Evolutionary conservation across 805 yeast genomes (phyloP).

Genomic region (Spathaspora sp.): DNA sequence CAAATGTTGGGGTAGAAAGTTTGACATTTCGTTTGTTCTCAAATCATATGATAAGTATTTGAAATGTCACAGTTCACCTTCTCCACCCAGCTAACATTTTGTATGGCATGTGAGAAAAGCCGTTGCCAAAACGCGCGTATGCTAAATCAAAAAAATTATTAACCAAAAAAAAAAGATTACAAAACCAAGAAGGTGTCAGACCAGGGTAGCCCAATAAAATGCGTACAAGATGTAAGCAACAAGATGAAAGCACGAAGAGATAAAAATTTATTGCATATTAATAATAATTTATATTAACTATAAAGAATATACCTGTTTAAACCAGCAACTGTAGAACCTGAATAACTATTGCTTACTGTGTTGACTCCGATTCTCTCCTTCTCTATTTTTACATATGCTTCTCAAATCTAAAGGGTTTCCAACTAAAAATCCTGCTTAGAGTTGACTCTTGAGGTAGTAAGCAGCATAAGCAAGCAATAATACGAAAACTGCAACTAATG

Average conservation of each 20-base stretch:
- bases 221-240: background rate
- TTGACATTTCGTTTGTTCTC: no score
- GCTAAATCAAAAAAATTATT: no score
- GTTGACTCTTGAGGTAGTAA: slow-evolving; percentile 25
- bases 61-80: no score
- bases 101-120: no score
- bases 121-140: no score
- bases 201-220: background rate
- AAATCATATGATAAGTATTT: no score
- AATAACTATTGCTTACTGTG: background rate
- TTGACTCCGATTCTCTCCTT: background rate
- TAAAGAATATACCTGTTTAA: background rate
- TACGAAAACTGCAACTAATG: slow-evolving; percentile 31
- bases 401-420: background rate
- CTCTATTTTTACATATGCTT: background rate
- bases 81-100: no score
- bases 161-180: no score
- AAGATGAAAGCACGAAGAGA: background rate
- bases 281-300: background rate
- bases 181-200: background rate
- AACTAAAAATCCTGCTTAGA: background rate
- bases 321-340: background rate
- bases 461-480: slow-evolving; percentile 41
- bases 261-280: background rate
- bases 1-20: no score